Evolutionary conservation across 2,329 filamentous ascomycete species (phyloP).

Genomic region (Bipolaris zeicola): DNA sequence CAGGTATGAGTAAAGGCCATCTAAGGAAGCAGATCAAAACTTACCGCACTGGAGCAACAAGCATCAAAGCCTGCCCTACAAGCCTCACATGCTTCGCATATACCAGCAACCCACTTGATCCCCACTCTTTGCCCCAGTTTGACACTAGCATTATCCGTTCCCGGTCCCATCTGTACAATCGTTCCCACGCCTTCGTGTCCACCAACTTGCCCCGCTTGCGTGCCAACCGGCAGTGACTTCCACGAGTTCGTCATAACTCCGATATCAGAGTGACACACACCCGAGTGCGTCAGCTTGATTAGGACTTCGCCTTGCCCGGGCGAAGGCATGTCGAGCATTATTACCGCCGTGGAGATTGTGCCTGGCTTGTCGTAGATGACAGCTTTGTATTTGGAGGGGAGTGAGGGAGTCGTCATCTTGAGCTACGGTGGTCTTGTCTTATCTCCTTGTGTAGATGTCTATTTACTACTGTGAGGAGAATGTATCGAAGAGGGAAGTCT

Average conservation of each 20-base stretch:
- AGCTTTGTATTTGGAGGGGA: conserved; percentile 67
- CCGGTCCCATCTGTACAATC: conserved; percentile 68
- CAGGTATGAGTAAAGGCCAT: neutral
- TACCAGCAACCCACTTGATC: conserved; percentile 69
- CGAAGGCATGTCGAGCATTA: conserved; percentile 67
- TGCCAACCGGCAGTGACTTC: conserved; percentile 63
- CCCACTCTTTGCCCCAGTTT: conserved; percentile 72
- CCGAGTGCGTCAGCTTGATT: conserved; percentile 67
- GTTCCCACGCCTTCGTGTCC: conserved; percentile 72
- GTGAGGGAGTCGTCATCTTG: conserved; percentile 1
- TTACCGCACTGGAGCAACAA: conserved; percentile 39
- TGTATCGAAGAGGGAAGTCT: neutral
- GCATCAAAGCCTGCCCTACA: conserved; percentile 54
- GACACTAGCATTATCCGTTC: conserved; percentile 60
- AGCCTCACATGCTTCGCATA: conserved; percentile 54
- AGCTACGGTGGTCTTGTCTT: neutral
- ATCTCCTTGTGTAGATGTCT: neutral
- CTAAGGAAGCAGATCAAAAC: conserved; percentile 12
- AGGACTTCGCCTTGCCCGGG: conserved; percentile 67
- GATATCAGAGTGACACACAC: conserved; percentile 69
- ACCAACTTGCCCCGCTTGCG: conserved; percentile 66
- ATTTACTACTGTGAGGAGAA: neutral
- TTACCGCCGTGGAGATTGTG: conserved; percentile 67
- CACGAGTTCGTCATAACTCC: conserved; percentile 58
- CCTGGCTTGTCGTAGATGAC: conserved; percentile 69